Evolutionary conservation across 768 basidiomycete species (phyloP).

Genomic region (Terana coerulea): DNA sequence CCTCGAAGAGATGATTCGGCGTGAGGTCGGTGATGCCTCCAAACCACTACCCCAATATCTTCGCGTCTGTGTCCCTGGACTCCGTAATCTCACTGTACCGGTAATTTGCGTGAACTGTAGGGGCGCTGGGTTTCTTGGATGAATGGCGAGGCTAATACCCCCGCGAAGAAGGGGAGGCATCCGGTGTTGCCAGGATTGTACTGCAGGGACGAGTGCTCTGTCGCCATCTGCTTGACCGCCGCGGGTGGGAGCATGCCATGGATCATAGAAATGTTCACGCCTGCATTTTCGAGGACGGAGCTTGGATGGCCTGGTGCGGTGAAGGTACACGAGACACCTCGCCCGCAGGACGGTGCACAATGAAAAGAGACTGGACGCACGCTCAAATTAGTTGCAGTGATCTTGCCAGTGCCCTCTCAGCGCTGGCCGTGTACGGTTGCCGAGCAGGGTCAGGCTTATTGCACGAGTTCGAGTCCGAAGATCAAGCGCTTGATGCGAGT

Average conservation of each 20-base stretch:
- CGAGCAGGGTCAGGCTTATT: no score
- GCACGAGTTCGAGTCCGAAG: no score
- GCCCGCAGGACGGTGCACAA: no score
- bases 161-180: conserved; percentile 80
- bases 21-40: conserved; percentile 96
- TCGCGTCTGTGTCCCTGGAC: conserved; percentile 31
- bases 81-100: conserved; percentile 90
- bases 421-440: no score
- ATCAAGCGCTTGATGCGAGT: no score
- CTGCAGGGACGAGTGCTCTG: conserved; percentile 76
- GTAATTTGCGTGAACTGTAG: conserved; percentile 91
- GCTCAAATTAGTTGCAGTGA: no score
- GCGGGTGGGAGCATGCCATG: conserved; percentile 39
- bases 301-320: conserved; percentile 39
- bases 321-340: conserved; percentile 85
- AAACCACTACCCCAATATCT: conserved; percentile 93
- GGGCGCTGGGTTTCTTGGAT: conserved; percentile 82
- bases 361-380: no score
- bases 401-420: no score
- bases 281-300: conserved; percentile 87
- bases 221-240: conserved; percentile 91
- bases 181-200: conserved; percentile 46
- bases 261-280: conserved; percentile 91
- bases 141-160: conserved; percentile 87
- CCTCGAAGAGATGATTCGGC: conserved; percentile 84